These are phyloP conservation scores for Neocatenulostroma microsporum DNA, from an alignment of 2,329 filamentous ascomycete species.

Conservation along the genomic window DNA sequence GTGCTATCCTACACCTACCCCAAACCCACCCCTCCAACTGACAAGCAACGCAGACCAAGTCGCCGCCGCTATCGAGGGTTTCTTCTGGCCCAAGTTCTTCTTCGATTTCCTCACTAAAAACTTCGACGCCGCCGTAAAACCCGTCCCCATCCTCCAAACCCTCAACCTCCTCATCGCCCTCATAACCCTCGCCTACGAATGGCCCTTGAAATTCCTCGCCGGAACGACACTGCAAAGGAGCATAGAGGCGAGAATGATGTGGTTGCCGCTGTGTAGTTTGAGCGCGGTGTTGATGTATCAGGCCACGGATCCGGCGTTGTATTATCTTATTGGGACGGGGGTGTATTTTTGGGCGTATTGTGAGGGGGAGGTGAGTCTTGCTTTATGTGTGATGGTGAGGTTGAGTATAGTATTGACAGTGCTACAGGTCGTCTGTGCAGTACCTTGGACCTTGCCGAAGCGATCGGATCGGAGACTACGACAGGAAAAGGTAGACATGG, in stretches of 20 bases:
- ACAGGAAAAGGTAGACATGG: slow-evolving; percentile 15
- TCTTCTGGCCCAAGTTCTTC: slow-evolving; percentile 99
- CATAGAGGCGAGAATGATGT: slow-evolving; percentile 73
- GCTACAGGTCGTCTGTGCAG: slow-evolving; percentile 39
- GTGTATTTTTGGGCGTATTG: slow-evolving; percentile 97
- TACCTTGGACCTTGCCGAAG: slow-evolving; percentile 45
- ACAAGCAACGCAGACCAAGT: slow-evolving; percentile 62
- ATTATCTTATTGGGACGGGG: slow-evolving; percentile 76
- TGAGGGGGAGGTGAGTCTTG: slow-evolving; percentile 76
- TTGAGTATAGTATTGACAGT: slow-evolving; percentile 6
- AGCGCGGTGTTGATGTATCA: slow-evolving; percentile 77
- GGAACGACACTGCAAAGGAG: slow-evolving; percentile 74
- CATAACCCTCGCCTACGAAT: slow-evolving; percentile 77
- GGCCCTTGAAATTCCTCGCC: slow-evolving; percentile 72
- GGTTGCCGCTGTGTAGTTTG: slow-evolving; percentile 72
- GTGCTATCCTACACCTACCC: slow-evolving; percentile 19
- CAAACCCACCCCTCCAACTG: slow-evolving; percentile 1
- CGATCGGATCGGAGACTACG: slow-evolving; percentile 22
- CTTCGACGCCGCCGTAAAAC: slow-evolving; percentile 77
- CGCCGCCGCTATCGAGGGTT: slow-evolving; percentile 70
- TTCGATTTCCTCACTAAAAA: slow-evolving; percentile 94
- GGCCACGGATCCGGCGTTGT: slow-evolving; percentile 82
- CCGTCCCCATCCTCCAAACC: slow-evolving; percentile 79
- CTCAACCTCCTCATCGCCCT: slow-evolving; percentile 81
- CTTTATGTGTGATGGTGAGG: background rate